Evolutionary conservation across 164 flowering plant genomes (phyloP).

Genomic region (Tetrastigma voinierianum): DNA sequence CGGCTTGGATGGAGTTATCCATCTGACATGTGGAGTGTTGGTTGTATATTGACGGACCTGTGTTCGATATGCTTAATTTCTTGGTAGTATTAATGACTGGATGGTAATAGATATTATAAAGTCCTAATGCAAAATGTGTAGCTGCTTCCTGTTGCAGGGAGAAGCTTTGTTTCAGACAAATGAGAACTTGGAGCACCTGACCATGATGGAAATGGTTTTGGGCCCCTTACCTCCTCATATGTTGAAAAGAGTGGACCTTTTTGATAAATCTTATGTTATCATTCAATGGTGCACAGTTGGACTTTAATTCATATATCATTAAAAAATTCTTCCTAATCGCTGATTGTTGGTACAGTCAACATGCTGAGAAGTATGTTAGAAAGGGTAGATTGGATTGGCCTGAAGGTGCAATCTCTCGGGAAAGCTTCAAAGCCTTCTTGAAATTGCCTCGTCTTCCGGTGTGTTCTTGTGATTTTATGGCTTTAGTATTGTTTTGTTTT

Average conservation of each 20-base stretch:
- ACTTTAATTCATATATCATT: neutral
- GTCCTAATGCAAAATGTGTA: too few species aligned
- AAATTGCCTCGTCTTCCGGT: slow-evolving; percentile 74
- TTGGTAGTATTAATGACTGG: too few species aligned
- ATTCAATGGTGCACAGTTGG: neutral
- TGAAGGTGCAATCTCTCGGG: slow-evolving; percentile 69
- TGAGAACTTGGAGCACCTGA: slow-evolving; percentile 75
- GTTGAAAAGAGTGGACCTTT: slow-evolving; percentile 53
- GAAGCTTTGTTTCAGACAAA: slow-evolving; percentile 83
- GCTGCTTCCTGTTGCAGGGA: slow-evolving; percentile 37
- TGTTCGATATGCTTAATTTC: slow-evolving; percentile 51
- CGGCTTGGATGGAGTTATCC: slow-evolving; percentile 88
- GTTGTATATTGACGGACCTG: slow-evolving; percentile 78
- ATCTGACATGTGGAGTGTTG: slow-evolving; percentile 85
- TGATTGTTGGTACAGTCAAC: slow-evolving; percentile 35
- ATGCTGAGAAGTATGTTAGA: slow-evolving; percentile 64
- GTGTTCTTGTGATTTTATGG: neutral
- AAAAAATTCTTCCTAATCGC: neutral
- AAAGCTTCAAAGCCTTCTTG: slow-evolving; percentile 63
- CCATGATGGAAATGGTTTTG: slow-evolving; percentile 82
- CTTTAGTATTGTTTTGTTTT: neutral
- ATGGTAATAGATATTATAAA: too few species aligned
- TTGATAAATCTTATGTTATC: neutral
- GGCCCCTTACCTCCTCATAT: slow-evolving; percentile 70
- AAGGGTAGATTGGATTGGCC: slow-evolving; percentile 74